Conservation (phyloP, 495 filamentous ascomycete genomes). For the Penicillium lividum region DNA sequence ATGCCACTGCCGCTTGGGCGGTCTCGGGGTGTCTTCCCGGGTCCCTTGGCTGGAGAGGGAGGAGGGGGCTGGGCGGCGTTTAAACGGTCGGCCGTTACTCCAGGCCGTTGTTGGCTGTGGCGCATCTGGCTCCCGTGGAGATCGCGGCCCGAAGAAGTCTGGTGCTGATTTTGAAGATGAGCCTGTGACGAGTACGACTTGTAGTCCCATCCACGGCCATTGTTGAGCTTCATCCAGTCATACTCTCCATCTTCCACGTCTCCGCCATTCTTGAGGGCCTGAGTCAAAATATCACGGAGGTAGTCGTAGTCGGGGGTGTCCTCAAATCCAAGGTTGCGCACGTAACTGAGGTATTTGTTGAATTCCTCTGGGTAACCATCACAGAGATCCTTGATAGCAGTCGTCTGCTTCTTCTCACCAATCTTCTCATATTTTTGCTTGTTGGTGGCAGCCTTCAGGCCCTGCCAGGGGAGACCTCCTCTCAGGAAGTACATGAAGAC, state of each 20-base stretch:
- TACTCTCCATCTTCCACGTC: slow-evolving; percentile 98
- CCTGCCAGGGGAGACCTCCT: slow-evolving; percentile 96
- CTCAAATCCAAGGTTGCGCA: slow-evolving; percentile 96
- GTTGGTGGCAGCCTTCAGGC: slow-evolving; percentile 97
- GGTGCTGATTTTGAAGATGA: slow-evolving; percentile 73
- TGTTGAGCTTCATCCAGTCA: slow-evolving; percentile 99
- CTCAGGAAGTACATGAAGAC: slow-evolving; percentile 99
- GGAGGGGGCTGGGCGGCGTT: slow-evolving; percentile 92
- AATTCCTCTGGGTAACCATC: slow-evolving; percentile 97
- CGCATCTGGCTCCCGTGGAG: slow-evolving; percentile 66
- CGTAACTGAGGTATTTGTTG: slow-evolving; percentile 95
- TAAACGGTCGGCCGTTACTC: slow-evolving; percentile 86
- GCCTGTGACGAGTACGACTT: slow-evolving; percentile 81
- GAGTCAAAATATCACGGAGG: slow-evolving; percentile 92
- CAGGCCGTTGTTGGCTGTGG: slow-evolving; percentile 59
- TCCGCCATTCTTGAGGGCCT: slow-evolving; percentile 91
- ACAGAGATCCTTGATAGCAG: slow-evolving; percentile 93
- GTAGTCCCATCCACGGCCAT: slow-evolving; percentile 92
- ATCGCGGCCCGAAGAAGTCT: slow-evolving; percentile 75
- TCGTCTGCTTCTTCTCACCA: slow-evolving; percentile 99
- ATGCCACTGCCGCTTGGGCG: slow-evolving; percentile 77
- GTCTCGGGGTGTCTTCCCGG: slow-evolving; percentile 68
- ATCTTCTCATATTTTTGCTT: slow-evolving; percentile 99
- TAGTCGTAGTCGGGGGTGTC: slow-evolving; percentile 99
- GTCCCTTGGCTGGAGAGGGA: slow-evolving; percentile 82